Base-by-base conservation (phyloP, 768 basidiomycete species). In the Naematelia encephala region DNA sequence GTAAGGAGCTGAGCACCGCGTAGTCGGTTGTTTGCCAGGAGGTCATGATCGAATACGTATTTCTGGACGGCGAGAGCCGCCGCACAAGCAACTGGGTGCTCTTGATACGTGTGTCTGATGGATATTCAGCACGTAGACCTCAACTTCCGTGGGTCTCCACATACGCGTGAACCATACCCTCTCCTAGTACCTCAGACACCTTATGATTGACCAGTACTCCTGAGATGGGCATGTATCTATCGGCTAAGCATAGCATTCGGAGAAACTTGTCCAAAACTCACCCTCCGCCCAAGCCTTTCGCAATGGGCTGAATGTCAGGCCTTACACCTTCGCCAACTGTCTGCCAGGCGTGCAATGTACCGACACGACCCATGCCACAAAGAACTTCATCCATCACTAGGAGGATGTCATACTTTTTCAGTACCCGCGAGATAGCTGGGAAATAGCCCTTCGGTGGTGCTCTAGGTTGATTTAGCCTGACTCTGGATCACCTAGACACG, bases 81-180 rank as follows among this genome's bases (percentile, higher is more conserved):
- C 14, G 64, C 64, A 46, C 60, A 65, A 29, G 48, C 51, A 42
- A 65, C 51, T 10, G 64, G 64, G 45, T 65, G 64, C 22, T 61
- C 56, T 54, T 65, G 64, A 59, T 65, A 65, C 14, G 60, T 65
- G 53, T 65, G 64, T 21, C 34, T 46, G 39, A 56, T 65, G n/a
- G n/a, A n/a, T n/a, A n/a, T n/a, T n/a, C n/a, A n/a, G n/a, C n/a
- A n/a, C n/a, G n/a, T n/a, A n/a, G n/a, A n/a, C n/a, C n/a, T n/a
- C n/a, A n/a, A n/a, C n/a, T n/a, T n/a, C n/a, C n/a, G n/a, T n/a
- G n/a, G n/a, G n/a, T n/a, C n/a, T n/a, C n/a, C n/a, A n/a, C n/a
- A n/a, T n/a, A n/a, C 55, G 58, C 59, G 60, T 60, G 62, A 26
- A 54, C 56, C 4, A 56, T 60, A 2, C 39, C 52, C n/a, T 59